A percentile compares a stretch with the other conserved stretches of the same genome.
phyloP scores from a whole-genome alignment of 768 basidiomycete genomes.

The Pulveroboletus sp. region DNA sequence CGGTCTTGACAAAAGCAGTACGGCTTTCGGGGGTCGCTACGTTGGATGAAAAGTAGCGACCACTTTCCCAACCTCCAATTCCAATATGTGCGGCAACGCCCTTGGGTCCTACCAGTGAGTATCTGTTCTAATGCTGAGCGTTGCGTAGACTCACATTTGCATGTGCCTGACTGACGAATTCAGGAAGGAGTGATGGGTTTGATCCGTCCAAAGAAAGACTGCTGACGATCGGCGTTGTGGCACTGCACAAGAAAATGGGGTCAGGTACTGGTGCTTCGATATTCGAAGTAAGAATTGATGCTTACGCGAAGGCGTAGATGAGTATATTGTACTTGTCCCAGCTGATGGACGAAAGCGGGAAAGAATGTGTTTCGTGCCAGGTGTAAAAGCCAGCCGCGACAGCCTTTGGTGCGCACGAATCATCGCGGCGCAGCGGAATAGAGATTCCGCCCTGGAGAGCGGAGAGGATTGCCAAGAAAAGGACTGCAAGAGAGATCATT shows the following conservation, averaged over 20 bases:
- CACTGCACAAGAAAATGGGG: constrained; percentile 16
- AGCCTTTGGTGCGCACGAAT: background rate
- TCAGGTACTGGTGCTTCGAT: too few relatives aligned
- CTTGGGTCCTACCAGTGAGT: constrained; percentile 31
- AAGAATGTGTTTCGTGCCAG: too few relatives aligned
- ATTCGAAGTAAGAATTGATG: background rate
- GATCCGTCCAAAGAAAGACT: constrained; percentile 37
- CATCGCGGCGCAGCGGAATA: background rate
- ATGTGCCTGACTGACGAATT: constrained; percentile 52
- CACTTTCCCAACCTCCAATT: constrained; percentile 73
- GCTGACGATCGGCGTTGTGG: constrained; percentile 33
- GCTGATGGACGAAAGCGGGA: too few relatives aligned
- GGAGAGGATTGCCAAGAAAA: background rate
- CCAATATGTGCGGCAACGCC: constrained; percentile 54
- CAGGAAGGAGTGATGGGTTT: constrained; percentile 47
- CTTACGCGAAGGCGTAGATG: constrained; percentile 31
- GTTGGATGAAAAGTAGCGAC: constrained; percentile 57
- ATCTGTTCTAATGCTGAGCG: background rate
- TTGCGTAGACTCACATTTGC: constrained; percentile 28
- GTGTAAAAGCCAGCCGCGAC: too few relatives aligned
- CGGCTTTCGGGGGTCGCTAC: constrained; percentile 57
- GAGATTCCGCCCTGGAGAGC: background rate
- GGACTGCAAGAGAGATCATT: background rate
- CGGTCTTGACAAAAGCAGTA: constrained; percentile 59
- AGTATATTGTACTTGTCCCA: too few relatives aligned